Conservation (phyloP, 2,329 filamentous ascomycete species). For the Knufia fluminis region DNA sequence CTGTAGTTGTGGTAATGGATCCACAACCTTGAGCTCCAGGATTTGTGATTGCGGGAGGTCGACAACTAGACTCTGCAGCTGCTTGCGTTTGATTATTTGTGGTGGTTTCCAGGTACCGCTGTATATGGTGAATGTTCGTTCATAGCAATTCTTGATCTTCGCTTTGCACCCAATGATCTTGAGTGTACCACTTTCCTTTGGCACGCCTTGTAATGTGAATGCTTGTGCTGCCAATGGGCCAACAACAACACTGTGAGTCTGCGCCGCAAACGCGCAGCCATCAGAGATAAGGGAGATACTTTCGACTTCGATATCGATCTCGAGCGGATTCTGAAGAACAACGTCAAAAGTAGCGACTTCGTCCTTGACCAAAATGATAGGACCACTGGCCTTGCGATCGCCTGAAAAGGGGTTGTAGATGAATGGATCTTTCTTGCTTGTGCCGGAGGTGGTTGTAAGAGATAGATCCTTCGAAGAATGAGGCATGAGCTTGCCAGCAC, state of each 20-base stretch:
- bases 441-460: conserved; percentile 29
- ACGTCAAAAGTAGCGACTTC: conserved; percentile 71
- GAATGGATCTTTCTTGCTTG: conserved; percentile 61
- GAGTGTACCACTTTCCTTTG: conserved; percentile 57
- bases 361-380: conserved; percentile 65
- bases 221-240: conserved; percentile 77
- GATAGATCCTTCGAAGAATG: conserved; percentile 49
- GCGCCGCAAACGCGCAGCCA: conserved; percentile 62
- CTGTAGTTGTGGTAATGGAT: conserved; percentile 65
- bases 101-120: conserved; percentile 64
- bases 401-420: conserved; percentile 92
- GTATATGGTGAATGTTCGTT: conserved; percentile 78
- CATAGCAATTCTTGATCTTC: conserved; percentile 70
- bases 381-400: conserved; percentile 47
- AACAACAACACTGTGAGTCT: conserved; percentile 56
- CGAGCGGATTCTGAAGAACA: conserved; percentile 86
- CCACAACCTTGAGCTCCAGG: conserved; percentile 49
- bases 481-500: conserved; percentile 54
- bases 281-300: conserved; percentile 65
- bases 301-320: conserved; percentile 85
- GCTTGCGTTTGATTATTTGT: conserved; percentile 52
- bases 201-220: conserved; percentile 60
- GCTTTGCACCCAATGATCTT: conserved; percentile 70
- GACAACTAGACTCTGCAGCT: conserved; percentile 28
- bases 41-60: conserved; percentile 8